Conservation (phyloP, 805 yeast genomes). For the Teunomyces cretensis region DNA sequence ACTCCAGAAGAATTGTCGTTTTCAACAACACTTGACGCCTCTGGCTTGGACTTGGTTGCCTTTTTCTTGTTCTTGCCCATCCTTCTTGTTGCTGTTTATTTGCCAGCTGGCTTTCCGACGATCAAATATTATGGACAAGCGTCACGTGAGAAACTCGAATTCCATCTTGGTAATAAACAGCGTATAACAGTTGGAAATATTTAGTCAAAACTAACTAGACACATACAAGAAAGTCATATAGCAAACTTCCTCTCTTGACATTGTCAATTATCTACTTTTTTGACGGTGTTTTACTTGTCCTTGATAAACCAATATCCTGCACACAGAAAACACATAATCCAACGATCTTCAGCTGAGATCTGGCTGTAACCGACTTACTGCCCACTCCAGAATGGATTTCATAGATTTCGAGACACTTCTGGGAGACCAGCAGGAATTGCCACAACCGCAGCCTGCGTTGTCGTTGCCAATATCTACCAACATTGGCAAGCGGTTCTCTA, state of each 20-base stretch:
- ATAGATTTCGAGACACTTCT: constrained; percentile 38
- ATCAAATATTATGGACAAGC: neutral
- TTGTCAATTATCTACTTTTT: too few relatives aligned
- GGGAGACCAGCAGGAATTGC: constrained; percentile 23
- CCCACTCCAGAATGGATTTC: constrained; percentile 34
- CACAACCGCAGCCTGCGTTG: constrained; percentile 46
- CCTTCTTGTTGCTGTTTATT: constrained; percentile 2
- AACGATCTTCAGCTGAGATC: neutral
- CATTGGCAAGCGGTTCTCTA: constrained; percentile 33
- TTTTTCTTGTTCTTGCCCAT: constrained; percentile 24
- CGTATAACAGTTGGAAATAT: neutral
- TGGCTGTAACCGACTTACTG: neutral
- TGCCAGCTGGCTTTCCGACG: constrained; percentile 3
- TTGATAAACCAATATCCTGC: neutral
- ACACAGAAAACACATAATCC: neutral
- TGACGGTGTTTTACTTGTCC: neutral
- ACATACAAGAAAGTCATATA: too few relatives aligned
- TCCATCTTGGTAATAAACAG: neutral
- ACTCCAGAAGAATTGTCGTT: neutral
- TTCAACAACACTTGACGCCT: constrained; percentile 7
- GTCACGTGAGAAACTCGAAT: neutral
- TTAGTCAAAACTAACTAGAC: too few relatives aligned
- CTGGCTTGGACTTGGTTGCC: constrained; percentile 18
- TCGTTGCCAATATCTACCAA: constrained; percentile 40
- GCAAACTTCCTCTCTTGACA: too few relatives aligned